phyloP scores from a whole-genome alignment of 768 basidiomycete genomes.

The Calvatia gigantea region DNA sequence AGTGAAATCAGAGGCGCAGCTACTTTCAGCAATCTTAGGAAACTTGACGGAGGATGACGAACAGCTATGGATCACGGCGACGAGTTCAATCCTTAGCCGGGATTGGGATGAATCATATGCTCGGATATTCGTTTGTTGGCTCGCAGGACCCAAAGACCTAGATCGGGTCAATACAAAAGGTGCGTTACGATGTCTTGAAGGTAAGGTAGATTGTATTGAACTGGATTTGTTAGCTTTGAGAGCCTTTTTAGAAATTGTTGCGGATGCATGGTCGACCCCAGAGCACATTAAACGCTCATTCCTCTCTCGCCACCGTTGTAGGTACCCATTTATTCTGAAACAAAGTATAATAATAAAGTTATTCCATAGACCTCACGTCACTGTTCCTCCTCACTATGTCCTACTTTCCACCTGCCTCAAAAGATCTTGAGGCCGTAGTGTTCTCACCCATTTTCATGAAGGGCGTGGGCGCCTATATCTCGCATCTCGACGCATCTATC shows the following conservation, averaged over 20 bases:
- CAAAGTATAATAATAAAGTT: neutral
- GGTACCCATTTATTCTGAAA: conserved; percentile 23
- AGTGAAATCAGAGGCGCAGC: conserved; percentile 49
- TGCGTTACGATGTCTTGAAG: conserved; percentile 15
- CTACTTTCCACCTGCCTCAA: conserved; percentile 53
- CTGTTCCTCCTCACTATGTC: conserved; percentile 65
- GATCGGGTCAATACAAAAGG: conserved; percentile 28
- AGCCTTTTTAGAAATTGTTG: conserved; percentile 40
- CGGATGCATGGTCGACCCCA: conserved; percentile 70
- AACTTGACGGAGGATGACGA: conserved; percentile 32
- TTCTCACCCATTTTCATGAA: conserved; percentile 60
- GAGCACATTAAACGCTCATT: conserved; percentile 81
- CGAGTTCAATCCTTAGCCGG: conserved; percentile 48
- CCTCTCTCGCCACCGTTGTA: conserved; percentile 73
- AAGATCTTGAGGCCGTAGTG: conserved; percentile 41
- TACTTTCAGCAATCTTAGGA: conserved; percentile 58
- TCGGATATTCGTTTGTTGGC: conserved; percentile 70
- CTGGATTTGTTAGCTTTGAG: conserved; percentile 35
- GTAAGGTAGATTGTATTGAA: no score
- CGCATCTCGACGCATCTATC: conserved; percentile 69
- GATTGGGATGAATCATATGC: conserved; percentile 59
- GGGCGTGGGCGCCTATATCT: conserved; percentile 71
- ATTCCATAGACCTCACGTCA: conserved; percentile 60
- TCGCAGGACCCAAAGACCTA: conserved; percentile 36
- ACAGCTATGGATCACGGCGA: conserved; percentile 50